A percentile compares a stretch with the other conserved stretches of the same genome.
These are phyloP conservation scores for Leccinum arenicola DNA, from an alignment of 768 basidiomycete genomes.

Conservation along the genomic window DNA sequence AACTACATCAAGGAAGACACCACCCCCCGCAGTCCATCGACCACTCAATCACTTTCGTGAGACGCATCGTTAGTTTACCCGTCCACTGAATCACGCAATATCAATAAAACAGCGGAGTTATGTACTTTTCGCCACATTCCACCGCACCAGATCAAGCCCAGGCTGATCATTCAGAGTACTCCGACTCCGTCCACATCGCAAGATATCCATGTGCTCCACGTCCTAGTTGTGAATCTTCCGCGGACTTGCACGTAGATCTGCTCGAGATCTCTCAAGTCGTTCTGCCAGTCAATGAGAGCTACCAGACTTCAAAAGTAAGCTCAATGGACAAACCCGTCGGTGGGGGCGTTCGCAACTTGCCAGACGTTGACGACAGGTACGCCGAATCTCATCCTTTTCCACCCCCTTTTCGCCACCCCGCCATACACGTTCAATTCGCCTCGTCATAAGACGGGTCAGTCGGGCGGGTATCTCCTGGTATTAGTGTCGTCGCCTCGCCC, in stretches of 20 bases:
- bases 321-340: constrained; percentile 4
- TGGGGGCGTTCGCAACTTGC: constrained; percentile 7
- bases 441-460: constrained; percentile 5
- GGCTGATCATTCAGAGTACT: constrained; percentile 25
- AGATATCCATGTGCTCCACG: constrained; percentile 30
- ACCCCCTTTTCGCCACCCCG: constrained; percentile 28
- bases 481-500: constrained; percentile 15
- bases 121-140: constrained; percentile 17
- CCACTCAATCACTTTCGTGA: constrained; percentile 6
- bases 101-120: constrained; percentile 18
- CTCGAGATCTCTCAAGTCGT: constrained; percentile 21
- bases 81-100: constrained; percentile 13
- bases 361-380: constrained; percentile 14
- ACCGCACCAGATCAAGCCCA: constrained; percentile 22
- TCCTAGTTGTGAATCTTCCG: constrained; percentile 31
- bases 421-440: constrained; percentile 8
- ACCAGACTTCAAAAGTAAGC: constrained; percentile 22
- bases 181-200: constrained; percentile 32
- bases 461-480: constrained; percentile 4
- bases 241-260: constrained; percentile 30
- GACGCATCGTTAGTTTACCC: neutral
- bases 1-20: constrained; percentile 1
- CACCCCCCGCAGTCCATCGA: neutral
- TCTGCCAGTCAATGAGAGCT: constrained; percentile 19
- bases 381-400: constrained; percentile 21